A percentile compares a stretch with the other conserved stretches of the same genome.
Evolutionary conservation across 352 stramenopile genomes (phyloP).

Genomic region (Pythium volutum): DNA sequence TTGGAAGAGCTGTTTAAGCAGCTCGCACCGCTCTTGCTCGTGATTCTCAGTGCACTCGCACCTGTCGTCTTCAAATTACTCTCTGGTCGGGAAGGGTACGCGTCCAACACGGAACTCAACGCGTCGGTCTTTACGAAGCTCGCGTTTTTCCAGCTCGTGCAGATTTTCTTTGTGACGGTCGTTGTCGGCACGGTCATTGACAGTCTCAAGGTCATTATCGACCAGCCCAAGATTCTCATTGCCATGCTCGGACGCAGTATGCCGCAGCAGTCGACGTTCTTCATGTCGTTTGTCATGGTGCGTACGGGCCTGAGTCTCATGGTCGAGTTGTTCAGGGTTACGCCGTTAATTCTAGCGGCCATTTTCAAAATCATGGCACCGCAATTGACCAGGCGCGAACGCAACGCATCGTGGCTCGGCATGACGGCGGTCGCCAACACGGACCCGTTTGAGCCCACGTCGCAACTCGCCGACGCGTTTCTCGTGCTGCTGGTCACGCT

Average conservation of each 20-base stretch:
- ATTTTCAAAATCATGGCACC: constrained; percentile 59
- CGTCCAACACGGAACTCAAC: constrained; percentile 60
- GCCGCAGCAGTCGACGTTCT: constrained; percentile 80
- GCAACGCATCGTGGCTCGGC: constrained; percentile 51
- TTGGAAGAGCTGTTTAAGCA: constrained; percentile 70
- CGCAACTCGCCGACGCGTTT: constrained; percentile 54
- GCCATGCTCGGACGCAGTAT: constrained; percentile 71
- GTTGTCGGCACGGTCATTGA: constrained; percentile 74
- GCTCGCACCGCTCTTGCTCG: constrained; percentile 59
- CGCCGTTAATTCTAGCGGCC: constrained; percentile 41
- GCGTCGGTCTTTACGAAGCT: constrained; percentile 74
- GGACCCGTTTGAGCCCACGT: constrained; percentile 60
- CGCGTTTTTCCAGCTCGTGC: constrained; percentile 77
- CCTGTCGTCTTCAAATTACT: constrained; percentile 64
- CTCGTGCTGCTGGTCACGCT: constrained; percentile 70
- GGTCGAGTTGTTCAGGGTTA: constrained; percentile 62
- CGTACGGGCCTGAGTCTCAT: constrained; percentile 54
- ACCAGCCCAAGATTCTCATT: constrained; percentile 69
- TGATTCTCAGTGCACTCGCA: constrained; percentile 55
- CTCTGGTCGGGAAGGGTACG: constrained; percentile 61
- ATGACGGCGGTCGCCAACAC: constrained; percentile 46
- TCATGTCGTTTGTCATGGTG: constrained; percentile 82
- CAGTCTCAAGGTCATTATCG: constrained; percentile 64
- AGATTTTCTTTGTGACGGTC: constrained; percentile 83
- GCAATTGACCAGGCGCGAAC: constrained; percentile 58